A percentile compares a stretch with the other conserved stretches of the same genome.
Conservation (phyloP, 495 filamentous ascomycete species). For the Talaromyces adpressus region DNA sequence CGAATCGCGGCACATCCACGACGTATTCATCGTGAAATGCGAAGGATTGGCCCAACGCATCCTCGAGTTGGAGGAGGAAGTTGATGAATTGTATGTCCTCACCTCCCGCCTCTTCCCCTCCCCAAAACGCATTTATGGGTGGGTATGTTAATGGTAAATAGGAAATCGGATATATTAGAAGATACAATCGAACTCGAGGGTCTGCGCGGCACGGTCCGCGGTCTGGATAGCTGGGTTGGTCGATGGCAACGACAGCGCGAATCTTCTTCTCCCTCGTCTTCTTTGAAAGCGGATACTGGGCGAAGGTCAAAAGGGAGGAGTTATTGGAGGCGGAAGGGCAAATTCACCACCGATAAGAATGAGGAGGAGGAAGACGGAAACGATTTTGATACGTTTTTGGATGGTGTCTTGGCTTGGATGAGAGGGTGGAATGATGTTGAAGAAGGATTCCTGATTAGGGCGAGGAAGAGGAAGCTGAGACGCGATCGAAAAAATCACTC, state of each 20-base stretch:
- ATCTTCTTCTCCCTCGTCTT: not conserved
- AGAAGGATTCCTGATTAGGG: constrained; percentile 26
- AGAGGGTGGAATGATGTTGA: constrained; percentile 34
- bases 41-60: constrained; percentile 18
- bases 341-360: not conserved
- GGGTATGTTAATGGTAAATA: constrained; percentile 5
- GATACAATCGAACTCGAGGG: constrained; percentile 29
- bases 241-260: constrained; percentile 20
- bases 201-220: constrained; percentile 30
- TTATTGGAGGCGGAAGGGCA: constrained; percentile 14
- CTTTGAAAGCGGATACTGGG: constrained; percentile 1
- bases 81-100: constrained; percentile 25
- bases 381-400: constrained; percentile 23
- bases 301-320: constrained; percentile 10
- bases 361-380: constrained; percentile 9
- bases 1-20: constrained; percentile 28
- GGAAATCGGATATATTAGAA: constrained; percentile 25
- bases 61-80: constrained; percentile 25
- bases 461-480: constrained; percentile 17
- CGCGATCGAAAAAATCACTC: too few species aligned
- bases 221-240: constrained; percentile 26
- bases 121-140: not conserved
- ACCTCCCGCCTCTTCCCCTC: not conserved
- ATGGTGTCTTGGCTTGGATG: constrained; percentile 35
- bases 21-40: constrained; percentile 23